Base-by-base conservation (phyloP, 441 rosid genomes). In the Metrosideros polymorpha region DNA sequence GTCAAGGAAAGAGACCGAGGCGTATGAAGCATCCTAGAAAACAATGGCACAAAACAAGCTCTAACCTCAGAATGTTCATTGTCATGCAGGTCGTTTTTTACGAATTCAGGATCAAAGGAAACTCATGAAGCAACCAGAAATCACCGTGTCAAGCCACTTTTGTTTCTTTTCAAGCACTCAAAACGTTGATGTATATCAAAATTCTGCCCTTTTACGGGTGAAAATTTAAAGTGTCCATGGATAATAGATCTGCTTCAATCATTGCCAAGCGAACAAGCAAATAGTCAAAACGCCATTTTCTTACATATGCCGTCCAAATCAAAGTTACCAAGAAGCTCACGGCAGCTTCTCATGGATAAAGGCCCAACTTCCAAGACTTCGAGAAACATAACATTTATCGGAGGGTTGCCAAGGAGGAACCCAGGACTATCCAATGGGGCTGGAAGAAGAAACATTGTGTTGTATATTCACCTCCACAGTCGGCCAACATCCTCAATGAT, bases 401-500 rank as follows among this genome's bases (percentile, higher is more conserved):
- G 17, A 39, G 25, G n/a, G 79, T 39, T 2, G 47, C 47, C 79
- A 39, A 39, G 79, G n/a, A 39, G 79, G 49, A 71, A 71, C 79
- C 49, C 49, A 39, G 15, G 79, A 71, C 47, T 47, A 71, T 39
- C 79, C 39, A 71, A 71, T 71, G 49, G 79, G 49, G n/a, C 45
- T 39, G 49, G 79, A 71, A 71, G 49, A 71, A 71, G 79, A 39
- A 71, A 71, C 79, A 71, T 71, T n/a, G 22, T 71, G 17, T 22
- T 24, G n/a, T 39, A 39, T 12, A 71, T 39, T 39, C 79, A 71
- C 79, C 79, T 71, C 79, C 79, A 71, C 17, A 10, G 17, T 50
- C 25, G 50, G 25, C 86, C 86, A 27, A 84, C n/a, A 84, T 22
- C 2, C 75, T 75, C 29, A 7, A 85, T 42, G 71, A 88, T 94